Evolutionary conservation across 1,139 yeast genomes (phyloP).

Genomic region (Kazachstania sp.): DNA sequence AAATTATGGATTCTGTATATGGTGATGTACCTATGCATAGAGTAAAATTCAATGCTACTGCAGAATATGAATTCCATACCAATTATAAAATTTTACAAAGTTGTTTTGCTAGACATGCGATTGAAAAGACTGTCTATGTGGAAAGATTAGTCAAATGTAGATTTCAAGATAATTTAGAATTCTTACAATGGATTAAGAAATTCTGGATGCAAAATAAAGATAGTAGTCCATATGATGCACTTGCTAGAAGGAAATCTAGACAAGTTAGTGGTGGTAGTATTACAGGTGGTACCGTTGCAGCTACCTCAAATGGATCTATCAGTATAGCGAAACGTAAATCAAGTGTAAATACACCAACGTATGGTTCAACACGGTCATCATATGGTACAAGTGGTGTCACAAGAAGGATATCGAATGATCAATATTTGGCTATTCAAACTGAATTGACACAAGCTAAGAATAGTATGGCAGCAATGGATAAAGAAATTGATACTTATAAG

Average conservation of each 20-base stretch:
- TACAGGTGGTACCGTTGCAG: slow-evolving; percentile 11
- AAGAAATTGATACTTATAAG: slow-evolving; percentile 47
- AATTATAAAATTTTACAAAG: slow-evolving; percentile 83
- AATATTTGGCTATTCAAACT: slow-evolving; percentile 27
- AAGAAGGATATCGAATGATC: slow-evolving; percentile 24
- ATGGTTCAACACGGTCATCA: slow-evolving; percentile 5
- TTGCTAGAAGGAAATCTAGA: slow-evolving; percentile 40
- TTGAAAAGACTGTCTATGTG: slow-evolving; percentile 71
- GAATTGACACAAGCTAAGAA: slow-evolving; percentile 32
- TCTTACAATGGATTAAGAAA: slow-evolving; percentile 83
- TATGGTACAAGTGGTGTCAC: slow-evolving; percentile 4
- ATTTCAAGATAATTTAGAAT: slow-evolving; percentile 88
- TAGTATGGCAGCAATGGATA: slow-evolving; percentile 37
- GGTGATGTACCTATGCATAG: slow-evolving; percentile 73
- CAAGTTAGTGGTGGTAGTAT: slow-evolving; percentile 16
- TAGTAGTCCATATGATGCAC: slow-evolving; percentile 63
- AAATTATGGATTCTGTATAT: slow-evolving; percentile 75
- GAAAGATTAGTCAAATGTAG: slow-evolving; percentile 78
- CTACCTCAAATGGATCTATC: slow-evolving; percentile 7
- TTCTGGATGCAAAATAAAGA: slow-evolving; percentile 74
- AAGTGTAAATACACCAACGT: slow-evolving; percentile 2
- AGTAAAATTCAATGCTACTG: slow-evolving; percentile 59
- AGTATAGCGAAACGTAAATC: slow-evolving; percentile 17
- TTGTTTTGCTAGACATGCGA: slow-evolving; percentile 58
- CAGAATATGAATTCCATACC: slow-evolving; percentile 69